Evolutionary conservation across 2,329 filamentous ascomycete species (phyloP), one percentile per base, ranked within the genome.

Genomic region (Venturia carpophila): DNA sequence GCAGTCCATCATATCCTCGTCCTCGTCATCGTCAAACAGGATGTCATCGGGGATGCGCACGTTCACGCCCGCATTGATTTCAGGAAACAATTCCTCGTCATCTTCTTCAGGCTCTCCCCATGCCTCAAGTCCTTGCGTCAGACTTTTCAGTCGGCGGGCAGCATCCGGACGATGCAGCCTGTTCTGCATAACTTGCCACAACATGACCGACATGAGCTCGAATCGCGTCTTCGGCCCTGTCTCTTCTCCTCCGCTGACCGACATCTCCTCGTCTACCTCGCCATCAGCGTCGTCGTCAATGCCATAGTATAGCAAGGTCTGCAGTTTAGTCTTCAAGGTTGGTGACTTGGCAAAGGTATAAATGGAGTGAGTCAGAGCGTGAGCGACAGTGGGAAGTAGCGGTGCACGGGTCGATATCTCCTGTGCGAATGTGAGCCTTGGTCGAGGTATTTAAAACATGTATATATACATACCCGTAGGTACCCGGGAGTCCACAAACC

Each of bases 401-500:
- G 60, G 62, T 4, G 68, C 64, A 34, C 68, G 65, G 43, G 66
- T 67, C 7, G 69, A 68, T 17, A 68, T 60, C 27, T 64, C 43
- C 68, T 69, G 39, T 17, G n/a, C 56, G 34, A 10, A 45, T 42
- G 55, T 65, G 27, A 63, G 55, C 27, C 21, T 55, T 42, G 34
- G 30, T 47, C 62, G 39, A 47, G 60, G 24, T 19, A n/a, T 49
- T 21, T 24, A 52, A 30, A 13, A 62, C 9, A n/a, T 4, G 5
- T 19, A 11, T 3, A 41, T 41, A 41, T 34, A 52, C 55, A 58
- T 70, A 76, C 74, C 21, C 66, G 65, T 21, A 75, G 67, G 67
- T 76, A 76, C 7, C 71, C 74, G 7, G 74, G 73, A 60, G 72
- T 73, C 74, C 75, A 81, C 37, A 79, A 56, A 5, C 70, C 66